These are phyloP conservation scores for Nannizzia gypsea DNA, from an alignment of 2,329 filamentous ascomycete species.

Conservation along the genomic window DNA sequence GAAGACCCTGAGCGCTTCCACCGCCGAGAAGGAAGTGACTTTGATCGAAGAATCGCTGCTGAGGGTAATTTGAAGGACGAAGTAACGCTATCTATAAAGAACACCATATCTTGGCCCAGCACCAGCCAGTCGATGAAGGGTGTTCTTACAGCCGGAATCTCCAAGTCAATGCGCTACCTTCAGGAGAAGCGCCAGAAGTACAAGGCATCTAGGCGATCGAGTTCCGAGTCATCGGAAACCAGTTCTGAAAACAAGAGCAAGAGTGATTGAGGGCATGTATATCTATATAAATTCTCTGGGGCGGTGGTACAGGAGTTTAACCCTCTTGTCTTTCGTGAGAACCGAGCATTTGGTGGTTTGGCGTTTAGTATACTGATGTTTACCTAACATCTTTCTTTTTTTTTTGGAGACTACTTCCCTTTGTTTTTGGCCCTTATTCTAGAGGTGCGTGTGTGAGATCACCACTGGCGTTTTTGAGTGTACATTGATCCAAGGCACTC, in stretches of 20 bases:
- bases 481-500: not conserved
- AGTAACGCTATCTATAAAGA: slow-evolving; percentile 65
- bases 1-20: slow-evolving; percentile 54
- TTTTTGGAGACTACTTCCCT: not conserved
- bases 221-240: not conserved
- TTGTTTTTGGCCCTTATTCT: not conserved
- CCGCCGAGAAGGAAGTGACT: slow-evolving; percentile 65
- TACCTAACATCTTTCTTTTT: not conserved
- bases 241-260: not conserved
- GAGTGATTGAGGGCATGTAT: not conserved
- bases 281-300: not conserved
- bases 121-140: slow-evolving; percentile 80
- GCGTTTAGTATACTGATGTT: not conserved
- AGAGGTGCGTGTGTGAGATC: not conserved
- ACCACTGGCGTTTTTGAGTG: not conserved
- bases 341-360: not conserved
- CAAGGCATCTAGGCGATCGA: not conserved
- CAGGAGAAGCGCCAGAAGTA: slow-evolving; percentile 55
- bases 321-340: not conserved
- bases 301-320: not conserved
- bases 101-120: slow-evolving; percentile 86
- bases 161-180: slow-evolving; percentile 61
- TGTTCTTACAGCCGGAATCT: slow-evolving; percentile 62
- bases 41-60: slow-evolving; percentile 71
- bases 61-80: slow-evolving; percentile 58